Base-by-base conservation (phyloP, 2,329 filamentous ascomycete genomes). In the Eutypa lata region DNA sequence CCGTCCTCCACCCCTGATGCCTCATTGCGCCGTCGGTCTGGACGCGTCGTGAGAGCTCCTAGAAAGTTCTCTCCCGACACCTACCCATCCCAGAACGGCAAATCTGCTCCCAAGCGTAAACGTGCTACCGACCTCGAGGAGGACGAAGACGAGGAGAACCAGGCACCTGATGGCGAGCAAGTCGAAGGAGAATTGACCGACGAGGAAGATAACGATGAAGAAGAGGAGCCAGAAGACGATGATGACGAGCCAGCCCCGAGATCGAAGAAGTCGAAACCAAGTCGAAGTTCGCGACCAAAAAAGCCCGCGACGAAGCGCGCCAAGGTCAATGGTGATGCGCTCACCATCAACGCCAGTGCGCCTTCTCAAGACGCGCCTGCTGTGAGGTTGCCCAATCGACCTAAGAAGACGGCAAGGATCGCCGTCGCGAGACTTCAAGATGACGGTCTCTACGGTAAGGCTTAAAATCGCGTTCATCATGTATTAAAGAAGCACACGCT, bases 231-330 rank as follows among this genome's bases (percentile, higher is more conserved):
- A 11, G 70, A 61, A 31, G 71, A 71, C 43, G 76, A 77, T 52
- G 79, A 81, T 7, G 76, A 77, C 53, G 79, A 81, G 48, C 78
- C 77, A 58, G 70, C 70, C 38, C 66, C 67, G 50, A 64, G 57
- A 57, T 64, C 65, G 44, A 71, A 65, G 55, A 72, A 68, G 61
- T 68, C 68, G 68, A 67, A 72, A 63, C 64, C 75, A 61, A 69
- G 75, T 68, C 75, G 75, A 67, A 65, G 70, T 51, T 67, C 71
- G 56, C 73, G 71, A 62, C 62, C 75, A 43, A 81, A 74, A 68
- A 85, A 84, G 66, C 82, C 83, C 3, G 81, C 81, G 2, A 72
- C 73, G 18, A 88, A 88, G 72, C 86, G 85, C 68, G 77, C 83
- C 48, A 88, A 85, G 68, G 79, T 79, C 56, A 86, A 87, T 64